Evolutionary conservation across 495 filamentous ascomycete species (phyloP), one percentile per base, ranked within the genome.

Genomic region (Penicillium subrubescens): DNA sequence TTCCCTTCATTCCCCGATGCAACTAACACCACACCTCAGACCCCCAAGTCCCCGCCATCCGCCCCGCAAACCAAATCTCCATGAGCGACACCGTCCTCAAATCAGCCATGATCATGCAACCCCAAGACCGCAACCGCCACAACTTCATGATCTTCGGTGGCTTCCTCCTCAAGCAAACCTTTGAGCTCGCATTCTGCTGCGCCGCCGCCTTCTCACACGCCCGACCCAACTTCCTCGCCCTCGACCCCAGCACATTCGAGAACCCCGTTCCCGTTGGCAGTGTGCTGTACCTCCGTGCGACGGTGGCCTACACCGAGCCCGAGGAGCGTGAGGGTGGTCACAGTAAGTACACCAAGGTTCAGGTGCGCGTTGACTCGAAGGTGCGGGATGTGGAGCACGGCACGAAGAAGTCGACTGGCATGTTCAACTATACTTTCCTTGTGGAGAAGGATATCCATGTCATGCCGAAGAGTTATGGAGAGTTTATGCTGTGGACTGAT

Each of bases 71-170:
- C 68, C 83, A 87, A 7, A 73, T 88, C 59, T 85, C 82, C 73
- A 94, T 94, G 91, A 79, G 83, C 34, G 77, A 80, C 34, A 92
- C 91, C 0, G 79, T 80, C 25, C 81, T 94, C 31, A 83, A 86
- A 60, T 89, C 89, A 1, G 89, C 91, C 6, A 85, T 84, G 68
- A 92, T 96, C 61, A 96, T 96, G 92, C 91, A 94, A 68, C 92
- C 92, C 4, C 92, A 94, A 74, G 87, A 92, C 71, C 88, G 92
- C 37, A 94, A 94, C 75, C 82, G 91, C 3, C 91, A 94, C 78
- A 89, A 91, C 68, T 93, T 93, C 79, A 93, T 93, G 91, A 93
- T 96, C 56, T 96, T 94, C 70, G 92, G 92, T 25, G 92, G 92
- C 21, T 94, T 92, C 74, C 85, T 94, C 1, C 82, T 96, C 0